phyloP scores from a whole-genome alignment of 202 grass and related monocot genomes.

The Digitaria exilis region DNA sequence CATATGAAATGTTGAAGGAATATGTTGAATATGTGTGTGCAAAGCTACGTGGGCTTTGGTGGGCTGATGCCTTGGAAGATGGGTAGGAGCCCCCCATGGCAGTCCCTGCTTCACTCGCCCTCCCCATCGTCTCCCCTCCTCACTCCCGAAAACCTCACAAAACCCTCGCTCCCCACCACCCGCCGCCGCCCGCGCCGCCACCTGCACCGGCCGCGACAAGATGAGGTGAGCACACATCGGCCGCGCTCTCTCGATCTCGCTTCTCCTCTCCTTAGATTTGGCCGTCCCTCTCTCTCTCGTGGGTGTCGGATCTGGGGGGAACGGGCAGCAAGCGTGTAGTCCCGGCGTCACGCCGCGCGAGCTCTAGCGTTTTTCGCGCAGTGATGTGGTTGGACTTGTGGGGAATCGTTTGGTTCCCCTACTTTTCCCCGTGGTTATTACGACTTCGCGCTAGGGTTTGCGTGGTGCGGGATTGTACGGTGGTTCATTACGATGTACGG shows the following conservation, averaged over 20 bases:
- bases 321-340: not conserved
- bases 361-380: not conserved
- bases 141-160: slow-evolving; percentile 43
- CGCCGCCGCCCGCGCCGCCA: slow-evolving; percentile 26
- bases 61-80: too few relatives aligned
- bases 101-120: not conserved
- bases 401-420: not conserved
- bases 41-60: too few relatives aligned
- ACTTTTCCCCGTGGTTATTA: too few relatives aligned
- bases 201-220: not conserved
- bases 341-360: not conserved
- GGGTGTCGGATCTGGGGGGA: slow-evolving; percentile 7
- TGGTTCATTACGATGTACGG: not conserved
- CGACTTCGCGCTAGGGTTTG: slow-evolving; percentile 33
- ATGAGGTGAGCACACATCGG: slow-evolving; percentile 45
- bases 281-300: not conserved
- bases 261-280: not conserved
- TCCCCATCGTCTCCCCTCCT: not conserved
- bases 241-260: too few relatives aligned
- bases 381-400: not conserved
- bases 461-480: not conserved
- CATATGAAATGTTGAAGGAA: too few relatives aligned
- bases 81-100: too few relatives aligned
- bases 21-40: too few relatives aligned
- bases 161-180: slow-evolving; percentile 32